A percentile compares a stretch with the other conserved stretches of the same genome.
phyloP scores from a whole-genome alignment of 257 asterid genomes.

The Cynanchum wilfordii region DNA sequence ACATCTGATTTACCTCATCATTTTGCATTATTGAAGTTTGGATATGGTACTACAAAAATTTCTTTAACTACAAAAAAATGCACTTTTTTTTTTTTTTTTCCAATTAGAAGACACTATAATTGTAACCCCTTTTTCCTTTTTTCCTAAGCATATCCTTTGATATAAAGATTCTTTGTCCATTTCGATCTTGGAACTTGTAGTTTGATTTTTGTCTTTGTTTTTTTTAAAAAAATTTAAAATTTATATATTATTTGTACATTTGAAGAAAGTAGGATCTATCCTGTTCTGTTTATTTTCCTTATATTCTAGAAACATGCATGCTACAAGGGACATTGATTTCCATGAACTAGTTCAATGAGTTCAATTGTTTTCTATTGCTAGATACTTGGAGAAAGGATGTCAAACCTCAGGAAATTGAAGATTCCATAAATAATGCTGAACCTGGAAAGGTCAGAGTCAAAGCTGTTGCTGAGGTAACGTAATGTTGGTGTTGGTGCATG shows the following conservation, averaged over 20 bases:
- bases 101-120: not conserved
- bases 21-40: not conserved
- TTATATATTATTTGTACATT: not conserved
- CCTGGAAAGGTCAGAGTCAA: conserved; percentile 62
- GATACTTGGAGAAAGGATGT: conserved; percentile 94
- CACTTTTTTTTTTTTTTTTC: not conserved
- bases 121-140: not conserved
- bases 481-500: conserved; percentile 8
- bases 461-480: conserved; percentile 74
- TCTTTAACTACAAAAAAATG: not conserved
- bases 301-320: not conserved
- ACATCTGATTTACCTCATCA: not conserved
- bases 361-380: conserved; percentile 21
- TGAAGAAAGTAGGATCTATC: not conserved
- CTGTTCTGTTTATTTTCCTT: not conserved
- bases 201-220: not conserved
- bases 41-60: not conserved
- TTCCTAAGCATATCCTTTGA: not conserved
- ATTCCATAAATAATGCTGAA: conserved; percentile 58
- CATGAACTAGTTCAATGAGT: not conserved
- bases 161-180: not conserved
- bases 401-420: conserved; percentile 49
- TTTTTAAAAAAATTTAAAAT: not conserved
- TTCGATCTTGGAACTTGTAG: not conserved
- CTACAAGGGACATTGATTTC: not conserved